Conservation (phyloP, 139 green algal genomes). For the Raphidocelis subcapitata region DNA sequence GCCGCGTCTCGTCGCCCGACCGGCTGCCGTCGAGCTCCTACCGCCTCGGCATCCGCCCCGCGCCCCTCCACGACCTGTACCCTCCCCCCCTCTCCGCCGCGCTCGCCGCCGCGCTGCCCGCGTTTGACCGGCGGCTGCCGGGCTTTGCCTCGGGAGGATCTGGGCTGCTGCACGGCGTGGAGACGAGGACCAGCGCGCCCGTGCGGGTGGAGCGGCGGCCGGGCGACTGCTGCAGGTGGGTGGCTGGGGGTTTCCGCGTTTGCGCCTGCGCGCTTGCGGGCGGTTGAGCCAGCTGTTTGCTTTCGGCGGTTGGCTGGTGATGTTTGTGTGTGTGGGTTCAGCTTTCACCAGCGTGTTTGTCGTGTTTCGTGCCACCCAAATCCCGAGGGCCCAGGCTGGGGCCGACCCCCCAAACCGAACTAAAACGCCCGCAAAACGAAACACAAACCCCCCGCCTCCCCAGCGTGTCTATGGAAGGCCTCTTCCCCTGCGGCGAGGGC, state of each 20-base stretch:
- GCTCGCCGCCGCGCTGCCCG: slow-evolving; percentile 39
- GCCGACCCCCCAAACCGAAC: no score
- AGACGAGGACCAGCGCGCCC: slow-evolving; percentile 79
- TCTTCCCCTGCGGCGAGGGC: slow-evolving; percentile 81
- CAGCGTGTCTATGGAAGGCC: slow-evolving; percentile 45
- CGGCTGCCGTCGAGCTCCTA: slow-evolving; percentile 70
- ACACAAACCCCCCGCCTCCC: slow-evolving; percentile 25
- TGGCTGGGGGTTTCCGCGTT: no score
- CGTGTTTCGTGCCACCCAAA: no score
- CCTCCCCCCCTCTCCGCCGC: slow-evolving; percentile 50
- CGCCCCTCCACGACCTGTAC: slow-evolving; percentile 72
- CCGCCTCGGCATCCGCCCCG: slow-evolving; percentile 64
- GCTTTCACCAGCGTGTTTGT: no score
- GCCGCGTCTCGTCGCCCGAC: background rate
- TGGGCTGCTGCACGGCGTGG: slow-evolving; percentile 69
- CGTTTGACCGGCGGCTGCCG: slow-evolving; percentile 36
- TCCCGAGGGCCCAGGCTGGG: no score
- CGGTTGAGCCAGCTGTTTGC: no score
- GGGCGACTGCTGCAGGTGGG: slow-evolving; percentile 28
- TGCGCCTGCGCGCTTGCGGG: no score
- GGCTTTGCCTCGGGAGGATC: slow-evolving; percentile 46
- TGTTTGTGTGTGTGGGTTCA: no score
- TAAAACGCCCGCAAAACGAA: slow-evolving; percentile 44
- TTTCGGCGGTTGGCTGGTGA: no score
- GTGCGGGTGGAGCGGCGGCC: slow-evolving; percentile 42